phyloP scores from a whole-genome alignment of 768 basidiomycete genomes.

The Tulasnella sp. region DNA sequence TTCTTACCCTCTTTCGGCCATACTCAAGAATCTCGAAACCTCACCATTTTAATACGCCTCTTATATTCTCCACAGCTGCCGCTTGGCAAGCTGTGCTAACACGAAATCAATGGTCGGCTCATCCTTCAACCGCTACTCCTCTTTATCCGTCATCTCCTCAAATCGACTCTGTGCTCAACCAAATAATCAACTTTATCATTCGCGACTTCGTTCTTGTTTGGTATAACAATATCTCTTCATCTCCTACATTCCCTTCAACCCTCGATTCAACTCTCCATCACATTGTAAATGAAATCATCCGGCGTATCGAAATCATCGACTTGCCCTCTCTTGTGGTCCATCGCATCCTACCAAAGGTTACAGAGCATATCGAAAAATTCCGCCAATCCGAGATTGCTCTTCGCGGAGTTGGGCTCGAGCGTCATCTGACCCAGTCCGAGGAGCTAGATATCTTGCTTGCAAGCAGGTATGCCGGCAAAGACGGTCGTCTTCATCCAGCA shows the following conservation, averaged over 20 bases:
- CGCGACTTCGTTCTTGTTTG: constrained; percentile 81
- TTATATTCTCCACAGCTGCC: constrained; percentile 82
- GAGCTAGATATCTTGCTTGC: constrained; percentile 80
- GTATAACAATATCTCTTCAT: constrained; percentile 78
- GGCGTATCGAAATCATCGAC: constrained; percentile 49
- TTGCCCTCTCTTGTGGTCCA: constrained; percentile 64
- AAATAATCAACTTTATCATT: constrained; percentile 66
- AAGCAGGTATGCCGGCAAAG: constrained; percentile 53
- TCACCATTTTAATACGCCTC: constrained; percentile 48
- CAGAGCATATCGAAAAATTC: constrained; percentile 78
- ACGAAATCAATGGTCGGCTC: constrained; percentile 81
- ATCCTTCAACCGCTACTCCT: constrained; percentile 45
- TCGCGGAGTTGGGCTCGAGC: constrained; percentile 68
- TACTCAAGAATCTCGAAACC: constrained; percentile 7
- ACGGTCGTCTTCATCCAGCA: constrained; percentile 63
- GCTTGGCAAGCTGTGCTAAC: constrained; percentile 88
- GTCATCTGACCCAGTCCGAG: constrained; percentile 75
- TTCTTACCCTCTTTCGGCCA: constrained; percentile 17
- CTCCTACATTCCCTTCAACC: constrained; percentile 76
- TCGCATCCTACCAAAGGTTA: constrained; percentile 78
- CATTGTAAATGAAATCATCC: constrained; percentile 44
- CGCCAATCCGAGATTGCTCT: constrained; percentile 78
- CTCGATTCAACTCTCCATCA: constrained; percentile 64
- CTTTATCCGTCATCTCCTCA: constrained; percentile 50
- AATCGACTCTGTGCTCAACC: constrained; percentile 61